Evolutionary conservation across 140 eudicot genomes (phyloP), one percentile per base, ranked within the genome.

Genomic region (Flaveria floridana): DNA sequence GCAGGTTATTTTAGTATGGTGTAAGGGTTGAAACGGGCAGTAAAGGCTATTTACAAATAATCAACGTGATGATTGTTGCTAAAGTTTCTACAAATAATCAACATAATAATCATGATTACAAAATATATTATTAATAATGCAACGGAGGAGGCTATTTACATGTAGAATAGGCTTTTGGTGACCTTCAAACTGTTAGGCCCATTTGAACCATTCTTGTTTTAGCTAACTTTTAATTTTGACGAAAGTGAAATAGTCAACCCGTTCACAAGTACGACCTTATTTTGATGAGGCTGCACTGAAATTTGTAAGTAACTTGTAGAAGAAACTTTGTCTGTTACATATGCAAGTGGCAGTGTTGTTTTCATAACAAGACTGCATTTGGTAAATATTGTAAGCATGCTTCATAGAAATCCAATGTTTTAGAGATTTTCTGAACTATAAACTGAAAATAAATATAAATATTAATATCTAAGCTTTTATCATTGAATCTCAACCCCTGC

Each of bases 291-390:
- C 30, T 26, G 68, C 44, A 28, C 44, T 12, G 3, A 4, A 25
- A 11, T 13, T 28, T 59, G 65, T 23, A 59, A 25, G 7, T 20
- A 10, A 9, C 18, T 59, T 59, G 34, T 55, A 55, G 62, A 55
- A 18, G 65, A 23, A 59, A 59, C 65, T 58, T 61, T 28, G 11
- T 25, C 4, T 20, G 41, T 34, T 34, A 34, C 41, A 34, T 34
- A 34, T 34, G 41, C 41, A 34, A 10, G 30, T 21, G 37, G 30
- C 15, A 14, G 65, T 58, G 65, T 58, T 58, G 37, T 7, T 58
- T 58, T 58, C 65, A 2, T 58, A 58, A 25, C 65, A 58, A 58
- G 65, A 58, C 37, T 3, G n/a, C 65, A 21, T 58, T 58, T 58
- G 65, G 37, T 58, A 20, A 58, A 58, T 9, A 20, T 9, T 58